A percentile compares a stretch with the other conserved stretches of the same genome.
These are phyloP conservation scores for Truncatella angustata DNA, from an alignment of 2,329 filamentous ascomycete species.

Conservation along the genomic window DNA sequence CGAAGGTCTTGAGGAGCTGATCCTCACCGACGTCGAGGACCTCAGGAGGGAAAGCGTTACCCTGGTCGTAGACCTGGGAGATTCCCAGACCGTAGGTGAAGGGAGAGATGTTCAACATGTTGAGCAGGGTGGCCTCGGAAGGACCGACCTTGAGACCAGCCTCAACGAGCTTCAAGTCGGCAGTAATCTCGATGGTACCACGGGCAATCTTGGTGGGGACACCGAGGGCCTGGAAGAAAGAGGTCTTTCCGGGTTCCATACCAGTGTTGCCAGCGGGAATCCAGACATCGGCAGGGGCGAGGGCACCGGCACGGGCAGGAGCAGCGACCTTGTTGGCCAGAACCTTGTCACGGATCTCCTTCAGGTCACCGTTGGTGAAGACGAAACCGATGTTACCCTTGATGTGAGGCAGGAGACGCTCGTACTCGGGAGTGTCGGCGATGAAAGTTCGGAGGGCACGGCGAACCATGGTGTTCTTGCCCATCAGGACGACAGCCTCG, in stretches of 20 bases:
- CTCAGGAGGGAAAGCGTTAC: slow-evolving; percentile 81
- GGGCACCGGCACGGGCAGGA: slow-evolving; percentile 94
- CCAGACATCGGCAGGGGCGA: slow-evolving; percentile 92
- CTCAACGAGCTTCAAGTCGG: slow-evolving; percentile 97
- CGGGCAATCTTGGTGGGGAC: slow-evolving; percentile 99
- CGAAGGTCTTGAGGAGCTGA: slow-evolving; percentile 84
- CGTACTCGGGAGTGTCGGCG: slow-evolving; percentile 88
- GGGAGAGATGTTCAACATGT: slow-evolving; percentile 99
- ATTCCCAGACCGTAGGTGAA: slow-evolving; percentile 99
- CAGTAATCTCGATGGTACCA: slow-evolving; percentile 99
- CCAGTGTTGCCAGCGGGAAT: slow-evolving; percentile 98
- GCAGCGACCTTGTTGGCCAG: slow-evolving; percentile 96
- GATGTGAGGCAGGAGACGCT: slow-evolving; percentile 93
- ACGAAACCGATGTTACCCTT: slow-evolving; percentile 99
- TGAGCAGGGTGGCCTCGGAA: slow-evolving; percentile 97
- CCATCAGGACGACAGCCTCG: slow-evolving; percentile 95
- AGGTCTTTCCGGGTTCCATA: slow-evolving; percentile 99
- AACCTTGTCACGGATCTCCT: slow-evolving; percentile 89
- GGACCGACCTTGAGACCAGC: slow-evolving; percentile 91
- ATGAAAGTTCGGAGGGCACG: slow-evolving; percentile 97
- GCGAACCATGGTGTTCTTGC: slow-evolving; percentile 99
- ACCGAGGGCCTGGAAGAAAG: slow-evolving; percentile 99
- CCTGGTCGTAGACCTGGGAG: slow-evolving; percentile 93
- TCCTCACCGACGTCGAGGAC: slow-evolving; percentile 95
- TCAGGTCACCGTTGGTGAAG: slow-evolving; percentile 98